Evolutionary conservation across 345 rosid species (phyloP), one percentile per base, ranked within the genome.

Genomic region (Gossypium rotundifolium): DNA sequence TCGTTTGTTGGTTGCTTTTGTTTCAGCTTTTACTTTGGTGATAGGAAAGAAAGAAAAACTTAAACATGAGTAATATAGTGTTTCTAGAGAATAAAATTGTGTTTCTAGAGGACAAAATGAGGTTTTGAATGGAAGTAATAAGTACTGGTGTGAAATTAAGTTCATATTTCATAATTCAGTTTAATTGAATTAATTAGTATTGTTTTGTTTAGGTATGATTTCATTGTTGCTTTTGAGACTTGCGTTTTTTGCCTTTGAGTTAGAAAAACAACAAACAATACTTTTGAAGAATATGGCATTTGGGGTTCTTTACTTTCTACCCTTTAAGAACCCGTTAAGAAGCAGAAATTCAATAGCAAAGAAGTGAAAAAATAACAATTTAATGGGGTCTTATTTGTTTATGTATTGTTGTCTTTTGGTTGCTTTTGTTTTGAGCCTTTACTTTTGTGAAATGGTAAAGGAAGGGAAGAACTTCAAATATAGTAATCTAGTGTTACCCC

Each of bases 111-210:
- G 33, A 29, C 33, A 29, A 29, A 29, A 29, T 13, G 98, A 96
- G 85, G 76, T 86, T 78, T 87, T 96, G 85, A 97, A 93, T 76
- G 99, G 95, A 17, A 91, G 83, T 80, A 96, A 96, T 65, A 96
- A 96, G 85, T 96, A 96, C 82, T 89, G 80, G 75, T 96, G 98
- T 65, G 98, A 89, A 87, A 80, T 98, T 93, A 82, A 86, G 87
- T 83, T 70, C 33, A 29, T 29, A 29, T 29, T 29, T 29, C 33
- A 29, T 29, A 3, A 29, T 29, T 29, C 33, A 3, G 33, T 33
- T 16, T 68, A 10, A 27, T 70, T 52, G n/a, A 27, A 11, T 70
- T 27, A 17, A 27, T 29, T 52, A 16, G 14, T 23, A 66, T 70
- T 22, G 3, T 48, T 51, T 66, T 22, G 38, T 48, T 22, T 46